phyloP scores from a whole-genome alignment of 2,329 filamentous ascomycete genomes.

The Golovinomyces cichoracearum region DNA sequence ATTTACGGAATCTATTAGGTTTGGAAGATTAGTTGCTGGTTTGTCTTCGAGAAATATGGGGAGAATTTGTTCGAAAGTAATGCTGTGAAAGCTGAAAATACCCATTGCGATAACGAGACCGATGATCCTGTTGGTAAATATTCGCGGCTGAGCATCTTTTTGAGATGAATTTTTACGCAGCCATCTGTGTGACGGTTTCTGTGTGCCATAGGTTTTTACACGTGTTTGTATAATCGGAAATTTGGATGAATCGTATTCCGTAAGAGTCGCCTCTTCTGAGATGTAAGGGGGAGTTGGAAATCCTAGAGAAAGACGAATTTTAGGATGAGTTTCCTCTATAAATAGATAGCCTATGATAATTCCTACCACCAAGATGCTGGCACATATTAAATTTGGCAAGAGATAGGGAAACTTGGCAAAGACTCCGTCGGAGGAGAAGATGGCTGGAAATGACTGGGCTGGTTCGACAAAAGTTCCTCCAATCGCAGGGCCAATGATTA shows the following conservation, averaged over 20 bases:
- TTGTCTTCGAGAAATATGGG: constrained; percentile 82
- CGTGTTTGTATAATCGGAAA: not conserved
- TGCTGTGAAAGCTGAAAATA: constrained; percentile 83
- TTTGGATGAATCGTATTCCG: constrained; percentile 22
- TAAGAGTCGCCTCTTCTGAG: constrained; percentile 13
- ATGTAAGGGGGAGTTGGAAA: not conserved
- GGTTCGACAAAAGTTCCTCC: constrained; percentile 71
- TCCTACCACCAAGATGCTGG: constrained; percentile 45
- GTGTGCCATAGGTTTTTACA: not conserved
- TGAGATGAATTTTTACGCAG: not conserved
- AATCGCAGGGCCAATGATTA: constrained; percentile 67
- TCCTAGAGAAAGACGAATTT: constrained; percentile 32
- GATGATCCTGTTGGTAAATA: constrained; percentile 38
- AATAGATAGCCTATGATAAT: constrained; percentile 58
- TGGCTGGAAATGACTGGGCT: constrained; percentile 40
- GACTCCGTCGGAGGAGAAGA: constrained; percentile 40
- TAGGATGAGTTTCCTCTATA: constrained; percentile 71
- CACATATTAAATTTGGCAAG: constrained; percentile 69
- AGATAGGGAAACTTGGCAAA: constrained; percentile 67
- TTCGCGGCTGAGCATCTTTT: not conserved
- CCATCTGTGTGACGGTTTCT: not conserved
- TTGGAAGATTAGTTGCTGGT: constrained; percentile 12
- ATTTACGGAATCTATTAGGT: constrained; percentile 18
- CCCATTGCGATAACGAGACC: constrained; percentile 59
- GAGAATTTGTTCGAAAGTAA: constrained; percentile 79